Evolutionary conservation across 352 stramenopile genomes (phyloP).

Genomic region (Peronosclerospora sorghi): DNA sequence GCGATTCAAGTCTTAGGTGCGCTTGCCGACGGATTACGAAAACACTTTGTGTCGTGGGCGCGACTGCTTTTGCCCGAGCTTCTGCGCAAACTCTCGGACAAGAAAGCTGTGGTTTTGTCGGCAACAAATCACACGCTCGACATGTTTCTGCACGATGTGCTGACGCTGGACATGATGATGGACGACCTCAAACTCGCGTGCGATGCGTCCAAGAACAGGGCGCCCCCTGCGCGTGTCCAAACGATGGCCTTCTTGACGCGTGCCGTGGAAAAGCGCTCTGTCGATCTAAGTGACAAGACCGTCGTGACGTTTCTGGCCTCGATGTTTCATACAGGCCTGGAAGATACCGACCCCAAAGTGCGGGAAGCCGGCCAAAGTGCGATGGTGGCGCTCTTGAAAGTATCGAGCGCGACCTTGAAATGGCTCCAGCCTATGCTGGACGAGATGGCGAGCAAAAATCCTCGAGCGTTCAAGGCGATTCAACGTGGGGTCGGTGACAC

Average conservation of each 20-base stretch:
- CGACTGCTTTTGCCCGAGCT: conserved; percentile 67
- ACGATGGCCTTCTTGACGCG: conserved; percentile 58
- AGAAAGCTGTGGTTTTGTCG: conserved; percentile 75
- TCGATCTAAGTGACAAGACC: conserved; percentile 49
- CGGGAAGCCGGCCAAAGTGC: conserved; percentile 63
- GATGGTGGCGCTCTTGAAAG: conserved; percentile 48
- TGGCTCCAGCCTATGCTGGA: conserved; percentile 57
- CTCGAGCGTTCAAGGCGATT: conserved; percentile 60
- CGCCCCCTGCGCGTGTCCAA: conserved; percentile 65
- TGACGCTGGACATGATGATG: conserved; percentile 84
- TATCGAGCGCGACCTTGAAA: conserved; percentile 28
- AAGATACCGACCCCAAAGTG: conserved; percentile 73
- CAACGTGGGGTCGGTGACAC: conserved; percentile 30
- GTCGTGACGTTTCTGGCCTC: conserved; percentile 53
- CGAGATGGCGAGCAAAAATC: conserved; percentile 57
- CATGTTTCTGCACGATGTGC: conserved; percentile 62
- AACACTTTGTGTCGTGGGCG: conserved; percentile 72
- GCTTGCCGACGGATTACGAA: conserved; percentile 65
- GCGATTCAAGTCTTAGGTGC: conserved; percentile 74
- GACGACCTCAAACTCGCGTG: conserved; percentile 67
- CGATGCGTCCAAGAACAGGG: conserved; percentile 74
- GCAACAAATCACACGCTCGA: conserved; percentile 79
- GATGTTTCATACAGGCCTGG: conserved; percentile 50
- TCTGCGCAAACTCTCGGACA: conserved; percentile 80
- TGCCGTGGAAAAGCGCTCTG: conserved; percentile 54